These are phyloP conservation scores for Cercospora janseana DNA, from an alignment of 2,329 filamentous ascomycete species.

Conservation along the genomic window DNA sequence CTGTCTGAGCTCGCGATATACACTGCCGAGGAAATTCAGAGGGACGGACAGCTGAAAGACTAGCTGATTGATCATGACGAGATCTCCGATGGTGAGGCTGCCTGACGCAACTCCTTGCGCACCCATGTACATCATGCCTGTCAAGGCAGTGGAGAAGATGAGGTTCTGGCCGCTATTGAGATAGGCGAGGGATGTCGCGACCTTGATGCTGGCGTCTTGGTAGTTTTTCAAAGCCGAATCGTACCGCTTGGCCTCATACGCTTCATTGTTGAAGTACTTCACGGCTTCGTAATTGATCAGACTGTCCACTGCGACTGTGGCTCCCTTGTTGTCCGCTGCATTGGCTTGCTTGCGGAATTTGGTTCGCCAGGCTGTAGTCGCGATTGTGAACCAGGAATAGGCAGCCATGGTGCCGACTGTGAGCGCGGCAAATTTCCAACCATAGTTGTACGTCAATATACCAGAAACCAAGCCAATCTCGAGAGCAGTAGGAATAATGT, in stretches of 20 bases:
- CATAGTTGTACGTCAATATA: constrained; percentile 95
- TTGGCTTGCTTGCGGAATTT: constrained; percentile 95
- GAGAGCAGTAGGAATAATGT: constrained; percentile 86
- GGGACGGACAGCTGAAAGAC: constrained; percentile 97
- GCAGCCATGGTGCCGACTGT: constrained; percentile 87
- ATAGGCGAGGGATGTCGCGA: constrained; percentile 87
- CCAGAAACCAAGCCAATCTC: constrained; percentile 96
- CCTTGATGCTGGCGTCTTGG: constrained; percentile 92
- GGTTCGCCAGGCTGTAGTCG: constrained; percentile 94
- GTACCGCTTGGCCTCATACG: constrained; percentile 87
- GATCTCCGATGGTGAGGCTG: constrained; percentile 82
- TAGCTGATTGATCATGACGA: constrained; percentile 98
- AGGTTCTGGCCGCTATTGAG: constrained; percentile 95
- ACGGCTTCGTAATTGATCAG: constrained; percentile 99
- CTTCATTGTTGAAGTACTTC: constrained; percentile 99
- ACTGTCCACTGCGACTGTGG: constrained; percentile 92
- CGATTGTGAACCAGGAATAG: constrained; percentile 95
- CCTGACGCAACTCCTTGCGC: constrained; percentile 83
- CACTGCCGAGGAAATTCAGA: constrained; percentile 95
- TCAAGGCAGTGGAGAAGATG: constrained; percentile 92
- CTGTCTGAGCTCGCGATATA: constrained; percentile 93
- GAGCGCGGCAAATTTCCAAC: constrained; percentile 84
- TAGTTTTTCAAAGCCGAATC: constrained; percentile 83
- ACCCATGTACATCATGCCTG: constrained; percentile 97
- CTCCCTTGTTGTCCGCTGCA: constrained; percentile 90